Conservation (phyloP, 2,329 filamentous ascomycete genomes). For the Periglandula ipomoeae region DNA sequence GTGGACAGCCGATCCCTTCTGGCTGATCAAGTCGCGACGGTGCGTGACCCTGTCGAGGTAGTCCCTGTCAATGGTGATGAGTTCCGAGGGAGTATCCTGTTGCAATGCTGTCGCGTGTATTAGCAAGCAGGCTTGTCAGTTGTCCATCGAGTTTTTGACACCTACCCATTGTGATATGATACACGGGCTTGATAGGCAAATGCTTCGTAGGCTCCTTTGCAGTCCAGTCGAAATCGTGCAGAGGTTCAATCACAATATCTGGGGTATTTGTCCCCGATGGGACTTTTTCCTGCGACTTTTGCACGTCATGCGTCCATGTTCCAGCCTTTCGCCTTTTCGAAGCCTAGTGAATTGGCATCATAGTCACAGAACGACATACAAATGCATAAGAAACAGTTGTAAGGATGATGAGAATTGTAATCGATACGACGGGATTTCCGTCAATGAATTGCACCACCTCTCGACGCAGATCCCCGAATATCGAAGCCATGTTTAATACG, state of each 20-base stretch:
- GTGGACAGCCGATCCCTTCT: constrained; percentile 30
- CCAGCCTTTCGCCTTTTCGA: background rate
- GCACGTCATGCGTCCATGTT: background rate
- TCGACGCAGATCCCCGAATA: background rate
- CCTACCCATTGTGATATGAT: constrained; percentile 46
- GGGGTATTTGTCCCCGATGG: background rate
- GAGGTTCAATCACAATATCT: constrained; percentile 13
- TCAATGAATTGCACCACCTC: background rate
- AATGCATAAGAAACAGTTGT: background rate
- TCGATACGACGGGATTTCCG: background rate
- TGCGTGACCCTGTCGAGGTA: constrained; percentile 35
- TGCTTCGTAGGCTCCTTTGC: constrained; percentile 27
- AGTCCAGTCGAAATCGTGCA: constrained; percentile 30
- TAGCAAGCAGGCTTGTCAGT: background rate
- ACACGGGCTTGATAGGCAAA: constrained; percentile 42
- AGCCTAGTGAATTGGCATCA: background rate
- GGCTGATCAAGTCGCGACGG: constrained; percentile 28
- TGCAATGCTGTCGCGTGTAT: constrained; percentile 29
- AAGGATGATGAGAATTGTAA: background rate
- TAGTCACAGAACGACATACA: background rate
- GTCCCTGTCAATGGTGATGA: constrained; percentile 43
- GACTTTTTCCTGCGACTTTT: background rate
- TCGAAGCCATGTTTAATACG: background rate
- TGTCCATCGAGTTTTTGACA: background rate
- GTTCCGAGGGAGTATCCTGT: constrained; percentile 33